Conservation (phyloP, 2,329 filamentous ascomycete genomes). For the Aureobasidium sp. region DNA sequence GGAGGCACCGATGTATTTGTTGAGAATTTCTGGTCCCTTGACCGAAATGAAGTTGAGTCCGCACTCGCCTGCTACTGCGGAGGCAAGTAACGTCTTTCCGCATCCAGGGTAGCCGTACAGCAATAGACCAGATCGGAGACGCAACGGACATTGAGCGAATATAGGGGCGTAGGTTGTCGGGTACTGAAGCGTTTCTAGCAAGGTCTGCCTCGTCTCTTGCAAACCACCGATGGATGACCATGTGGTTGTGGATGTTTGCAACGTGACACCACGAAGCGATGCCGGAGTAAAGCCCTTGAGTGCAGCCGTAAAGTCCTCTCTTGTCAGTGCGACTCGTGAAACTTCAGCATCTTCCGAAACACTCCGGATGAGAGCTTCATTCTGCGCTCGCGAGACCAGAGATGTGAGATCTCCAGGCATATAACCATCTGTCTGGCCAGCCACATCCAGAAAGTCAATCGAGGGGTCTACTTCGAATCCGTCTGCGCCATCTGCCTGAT, state of each 20-base stretch:
- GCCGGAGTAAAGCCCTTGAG: constrained; percentile 91
- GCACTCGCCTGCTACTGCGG: constrained; percentile 94
- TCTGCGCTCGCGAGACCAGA: constrained; percentile 78
- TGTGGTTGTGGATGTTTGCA: constrained; percentile 87
- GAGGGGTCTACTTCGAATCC: constrained; percentile 68
- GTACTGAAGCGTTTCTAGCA: constrained; percentile 92
- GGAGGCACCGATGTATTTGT: constrained; percentile 97
- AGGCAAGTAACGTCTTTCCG: constrained; percentile 91
- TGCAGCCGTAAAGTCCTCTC: constrained; percentile 73
- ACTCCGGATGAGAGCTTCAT: constrained; percentile 83
- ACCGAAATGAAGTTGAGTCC: constrained; percentile 98
- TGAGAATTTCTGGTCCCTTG: constrained; percentile 95
- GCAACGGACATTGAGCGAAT: constrained; percentile 88
- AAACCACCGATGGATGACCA: constrained; percentile 90
- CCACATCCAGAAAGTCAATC: constrained; percentile 86
- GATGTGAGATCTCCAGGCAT: constrained; percentile 92
- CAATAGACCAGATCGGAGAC: constrained; percentile 85
- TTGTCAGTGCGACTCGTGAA: constrained; percentile 56
- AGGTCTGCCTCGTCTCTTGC: constrained; percentile 75
- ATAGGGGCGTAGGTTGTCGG: constrained; percentile 97
- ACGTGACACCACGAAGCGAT: constrained; percentile 84
- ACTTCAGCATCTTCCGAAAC: constrained; percentile 44
- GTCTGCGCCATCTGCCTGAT: constrained; percentile 37
- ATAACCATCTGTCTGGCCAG: constrained; percentile 91
- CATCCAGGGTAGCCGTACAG: constrained; percentile 94